Evolutionary conservation across 805 yeast genomes (phyloP).

Genomic region (Teunomyces aglyptinius): DNA sequence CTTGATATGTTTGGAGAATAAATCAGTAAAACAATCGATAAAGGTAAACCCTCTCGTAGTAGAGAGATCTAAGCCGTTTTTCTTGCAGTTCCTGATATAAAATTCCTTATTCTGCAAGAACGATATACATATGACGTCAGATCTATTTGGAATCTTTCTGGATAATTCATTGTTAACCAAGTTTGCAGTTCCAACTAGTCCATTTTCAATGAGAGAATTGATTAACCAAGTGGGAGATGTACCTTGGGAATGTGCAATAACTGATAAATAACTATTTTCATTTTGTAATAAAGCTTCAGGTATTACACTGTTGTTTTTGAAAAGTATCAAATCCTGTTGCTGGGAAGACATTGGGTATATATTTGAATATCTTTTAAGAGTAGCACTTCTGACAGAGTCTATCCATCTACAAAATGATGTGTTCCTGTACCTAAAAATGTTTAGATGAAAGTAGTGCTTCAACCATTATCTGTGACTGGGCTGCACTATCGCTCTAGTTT

Average conservation of each 20-base stretch:
- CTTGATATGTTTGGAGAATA: conserved; percentile 36
- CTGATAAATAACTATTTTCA: conserved; percentile 18
- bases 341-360: conserved; percentile 4
- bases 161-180: conserved; percentile 35
- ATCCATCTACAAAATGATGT: not conserved
- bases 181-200: conserved; percentile 45
- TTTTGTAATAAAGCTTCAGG: conserved; percentile 21
- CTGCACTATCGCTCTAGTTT: too few relatives aligned
- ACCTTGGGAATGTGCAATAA: conserved; percentile 40
- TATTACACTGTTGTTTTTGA: conserved; percentile 48
- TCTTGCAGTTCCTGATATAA: conserved; percentile 33
- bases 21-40: conserved; percentile 47
- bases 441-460: too few relatives aligned
- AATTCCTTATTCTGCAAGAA: conserved; percentile 33
- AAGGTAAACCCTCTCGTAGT: conserved; percentile 27
- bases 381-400: not conserved
- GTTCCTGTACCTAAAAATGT: not conserved
- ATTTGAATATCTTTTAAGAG: not conserved
- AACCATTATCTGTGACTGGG: too few relatives aligned
- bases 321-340: conserved; percentile 56
- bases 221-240: conserved; percentile 66
- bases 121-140: conserved; percentile 35
- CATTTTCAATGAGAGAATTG: conserved; percentile 52
- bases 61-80: conserved; percentile 38
- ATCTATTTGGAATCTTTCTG: conserved; percentile 18